These are phyloP conservation scores for Penicillium sp. DNA, from an alignment of 2,329 filamentous ascomycete species.

Conservation along the genomic window DNA sequence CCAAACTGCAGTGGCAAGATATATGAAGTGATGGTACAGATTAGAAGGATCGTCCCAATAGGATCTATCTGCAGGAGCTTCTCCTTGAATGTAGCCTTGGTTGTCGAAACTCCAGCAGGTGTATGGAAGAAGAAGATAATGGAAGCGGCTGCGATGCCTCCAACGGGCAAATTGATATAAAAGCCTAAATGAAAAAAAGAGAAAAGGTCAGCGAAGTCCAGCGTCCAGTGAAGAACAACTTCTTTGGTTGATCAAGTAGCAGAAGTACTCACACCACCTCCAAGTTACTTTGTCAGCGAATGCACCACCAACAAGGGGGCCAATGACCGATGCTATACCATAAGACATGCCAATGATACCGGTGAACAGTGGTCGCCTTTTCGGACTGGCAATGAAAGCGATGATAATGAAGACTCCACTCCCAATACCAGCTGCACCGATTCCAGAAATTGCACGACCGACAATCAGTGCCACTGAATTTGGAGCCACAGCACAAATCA, in stretches of 20 bases:
- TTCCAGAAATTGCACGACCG: conserved; percentile 39
- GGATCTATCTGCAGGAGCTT: conserved; percentile 49
- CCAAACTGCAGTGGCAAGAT: conserved; percentile 42
- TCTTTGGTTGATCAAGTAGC: background rate
- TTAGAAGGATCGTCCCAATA: conserved; percentile 41
- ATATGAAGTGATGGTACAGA: conserved; percentile 24
- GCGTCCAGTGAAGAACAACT: background rate
- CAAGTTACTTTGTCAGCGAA: background rate
- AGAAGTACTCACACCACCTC: background rate
- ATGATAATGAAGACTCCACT: conserved; percentile 31
- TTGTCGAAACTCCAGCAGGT: conserved; percentile 4
- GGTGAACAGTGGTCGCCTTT: conserved; percentile 23
- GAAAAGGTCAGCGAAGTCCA: background rate
- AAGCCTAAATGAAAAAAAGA: background rate
- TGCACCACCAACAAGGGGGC: conserved; percentile 47
- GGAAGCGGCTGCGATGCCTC: background rate
- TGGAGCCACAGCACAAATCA: conserved; percentile 42
- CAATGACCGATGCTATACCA: conserved; percentile 48
- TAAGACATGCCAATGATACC: conserved; percentile 52
- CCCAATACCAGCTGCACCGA: conserved; percentile 36
- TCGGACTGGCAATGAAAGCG: conserved; percentile 13
- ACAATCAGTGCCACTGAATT: conserved; percentile 38
- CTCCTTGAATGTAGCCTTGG: conserved; percentile 19
- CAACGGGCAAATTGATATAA: background rate
- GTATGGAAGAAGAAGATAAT: conserved; percentile 4